phyloP scores from a whole-genome alignment of 192 early-diverging fungal species.

The Phlyctochytrium bullatum region DNA sequence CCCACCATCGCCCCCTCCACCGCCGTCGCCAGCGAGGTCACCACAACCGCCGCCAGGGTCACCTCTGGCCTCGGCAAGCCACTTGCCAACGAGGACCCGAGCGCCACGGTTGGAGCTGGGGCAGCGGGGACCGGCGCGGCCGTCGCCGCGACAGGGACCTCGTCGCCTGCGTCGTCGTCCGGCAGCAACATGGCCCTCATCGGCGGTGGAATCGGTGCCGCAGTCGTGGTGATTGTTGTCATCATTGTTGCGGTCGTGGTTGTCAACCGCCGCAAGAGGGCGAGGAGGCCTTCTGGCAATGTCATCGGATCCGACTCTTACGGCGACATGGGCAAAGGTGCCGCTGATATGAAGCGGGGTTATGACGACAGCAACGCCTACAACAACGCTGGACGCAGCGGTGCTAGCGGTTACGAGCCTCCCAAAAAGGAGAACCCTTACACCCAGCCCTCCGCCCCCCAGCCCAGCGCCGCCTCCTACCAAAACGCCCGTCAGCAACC shows the following conservation, averaged over 20 bases:
- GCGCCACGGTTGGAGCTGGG: not conserved
- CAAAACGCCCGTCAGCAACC: no score
- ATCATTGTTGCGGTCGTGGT: not conserved
- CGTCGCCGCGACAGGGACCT: not conserved
- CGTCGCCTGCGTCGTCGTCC: not conserved
- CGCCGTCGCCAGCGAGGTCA: not conserved
- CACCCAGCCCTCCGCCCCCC: no score
- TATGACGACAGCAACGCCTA: not conserved
- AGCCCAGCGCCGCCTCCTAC: no score
- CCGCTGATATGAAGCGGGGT: not conserved
- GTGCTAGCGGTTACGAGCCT: no score
- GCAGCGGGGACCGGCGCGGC: not conserved
- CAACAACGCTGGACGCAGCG: not conserved
- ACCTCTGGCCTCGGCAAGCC: no score
- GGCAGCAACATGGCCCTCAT: not conserved
- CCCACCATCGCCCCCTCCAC: not conserved
- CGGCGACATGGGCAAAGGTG: no score
- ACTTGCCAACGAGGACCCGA: not conserved
- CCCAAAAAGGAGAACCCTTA: no score
- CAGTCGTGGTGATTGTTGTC: not conserved
- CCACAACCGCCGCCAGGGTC: not conserved
- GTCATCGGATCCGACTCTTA: no score
- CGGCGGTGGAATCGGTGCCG: not conserved
- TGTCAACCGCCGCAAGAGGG: not conserved
- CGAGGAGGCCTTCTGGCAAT: no score